phyloP scores from a whole-genome alignment of 352 stramenopile species.

The Phytophthora pinifolia region DNA sequence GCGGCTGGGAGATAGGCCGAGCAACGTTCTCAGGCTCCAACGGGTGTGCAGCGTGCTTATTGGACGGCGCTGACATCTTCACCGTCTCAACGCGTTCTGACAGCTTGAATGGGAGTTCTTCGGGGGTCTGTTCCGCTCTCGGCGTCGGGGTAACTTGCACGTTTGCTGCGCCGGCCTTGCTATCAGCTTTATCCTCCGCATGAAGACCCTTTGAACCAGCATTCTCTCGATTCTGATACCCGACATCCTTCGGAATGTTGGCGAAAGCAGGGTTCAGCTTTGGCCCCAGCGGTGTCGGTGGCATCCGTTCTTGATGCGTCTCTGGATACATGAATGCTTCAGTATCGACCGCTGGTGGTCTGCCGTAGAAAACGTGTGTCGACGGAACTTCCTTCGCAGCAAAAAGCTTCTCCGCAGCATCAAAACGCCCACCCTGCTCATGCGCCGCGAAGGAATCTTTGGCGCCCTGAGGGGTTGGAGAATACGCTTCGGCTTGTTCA shows the following conservation, averaged over 20 bases:
- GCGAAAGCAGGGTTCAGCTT: constrained; percentile 20
- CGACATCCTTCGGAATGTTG: constrained; percentile 1
- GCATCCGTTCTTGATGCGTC: constrained; percentile 4
- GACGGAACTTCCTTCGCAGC: constrained; percentile 10
- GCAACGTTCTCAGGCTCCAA: not conserved
- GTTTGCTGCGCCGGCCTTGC: not conserved
- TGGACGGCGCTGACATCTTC: not conserved
- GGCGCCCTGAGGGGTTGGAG: not conserved
- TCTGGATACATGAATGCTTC: constrained; percentile 12
- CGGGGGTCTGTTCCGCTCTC: not conserved
- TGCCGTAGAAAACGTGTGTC: constrained; percentile 13
- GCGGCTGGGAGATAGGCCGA: not conserved
- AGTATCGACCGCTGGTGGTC: constrained; percentile 12
- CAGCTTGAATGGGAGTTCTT: not conserved
- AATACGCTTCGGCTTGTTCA: not conserved
- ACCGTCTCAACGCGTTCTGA: constrained; percentile 5
- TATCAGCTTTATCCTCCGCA: not conserved
- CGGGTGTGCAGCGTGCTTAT: not conserved
- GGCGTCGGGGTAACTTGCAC: not conserved
- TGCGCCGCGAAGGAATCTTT: constrained; percentile 7
- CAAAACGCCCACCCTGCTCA: constrained; percentile 27
- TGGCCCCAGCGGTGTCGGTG: constrained; percentile 29
- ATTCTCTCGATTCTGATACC: not conserved
- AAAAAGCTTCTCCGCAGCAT: constrained; percentile 35
- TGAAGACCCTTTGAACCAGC: not conserved